Evolutionary conservation across 1,284 basidiomycete species (phyloP).

Genomic region (Ceratobasidium sp.): DNA sequence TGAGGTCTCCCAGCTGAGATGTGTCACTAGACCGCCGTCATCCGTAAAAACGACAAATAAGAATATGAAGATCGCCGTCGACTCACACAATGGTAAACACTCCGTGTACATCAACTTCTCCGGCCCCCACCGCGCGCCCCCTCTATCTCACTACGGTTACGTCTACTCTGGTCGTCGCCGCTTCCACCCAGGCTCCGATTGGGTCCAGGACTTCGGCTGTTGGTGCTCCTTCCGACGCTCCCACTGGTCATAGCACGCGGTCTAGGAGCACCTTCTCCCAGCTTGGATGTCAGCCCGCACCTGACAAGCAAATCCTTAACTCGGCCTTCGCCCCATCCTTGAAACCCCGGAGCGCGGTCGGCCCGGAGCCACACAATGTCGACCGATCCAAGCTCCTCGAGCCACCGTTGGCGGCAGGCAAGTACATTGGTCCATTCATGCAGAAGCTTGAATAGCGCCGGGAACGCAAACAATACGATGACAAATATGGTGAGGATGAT

Average conservation of each 20-base stretch:
- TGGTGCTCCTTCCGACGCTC: slow-evolving; percentile 34
- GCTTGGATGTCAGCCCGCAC: slow-evolving; percentile 55
- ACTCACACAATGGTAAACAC: slow-evolving; percentile 76
- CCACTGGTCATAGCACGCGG: slow-evolving; percentile 35
- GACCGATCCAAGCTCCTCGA: slow-evolving; percentile 62
- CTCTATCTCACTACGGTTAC: slow-evolving; percentile 42
- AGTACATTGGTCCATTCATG: slow-evolving; percentile 65
- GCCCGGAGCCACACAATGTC: slow-evolving; percentile 78
- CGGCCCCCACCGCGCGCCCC: slow-evolving; percentile 53
- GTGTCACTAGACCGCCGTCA: slow-evolving; percentile 63
- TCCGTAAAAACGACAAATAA: slow-evolving; percentile 34
- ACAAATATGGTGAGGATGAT: slow-evolving; percentile 70
- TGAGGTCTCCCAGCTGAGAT: slow-evolving; percentile 64
- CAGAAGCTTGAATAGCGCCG: slow-evolving; percentile 69
- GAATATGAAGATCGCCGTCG: background rate
- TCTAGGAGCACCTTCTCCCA: slow-evolving; percentile 39
- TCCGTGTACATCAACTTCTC: slow-evolving; percentile 69
- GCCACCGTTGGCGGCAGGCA: slow-evolving; percentile 64
- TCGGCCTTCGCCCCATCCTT: slow-evolving; percentile 72
- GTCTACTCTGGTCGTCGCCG: slow-evolving; percentile 49
- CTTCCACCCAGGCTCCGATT: slow-evolving; percentile 45
- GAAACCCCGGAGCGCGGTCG: slow-evolving; percentile 62
- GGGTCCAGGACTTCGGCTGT: slow-evolving; percentile 42
- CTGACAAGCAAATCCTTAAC: slow-evolving; percentile 72
- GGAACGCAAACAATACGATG: slow-evolving; percentile 65